Evolutionary conservation across 768 basidiomycete genomes (phyloP), one percentile per base, ranked within the genome.

Genomic region (Leccinum fibrillosum): DNA sequence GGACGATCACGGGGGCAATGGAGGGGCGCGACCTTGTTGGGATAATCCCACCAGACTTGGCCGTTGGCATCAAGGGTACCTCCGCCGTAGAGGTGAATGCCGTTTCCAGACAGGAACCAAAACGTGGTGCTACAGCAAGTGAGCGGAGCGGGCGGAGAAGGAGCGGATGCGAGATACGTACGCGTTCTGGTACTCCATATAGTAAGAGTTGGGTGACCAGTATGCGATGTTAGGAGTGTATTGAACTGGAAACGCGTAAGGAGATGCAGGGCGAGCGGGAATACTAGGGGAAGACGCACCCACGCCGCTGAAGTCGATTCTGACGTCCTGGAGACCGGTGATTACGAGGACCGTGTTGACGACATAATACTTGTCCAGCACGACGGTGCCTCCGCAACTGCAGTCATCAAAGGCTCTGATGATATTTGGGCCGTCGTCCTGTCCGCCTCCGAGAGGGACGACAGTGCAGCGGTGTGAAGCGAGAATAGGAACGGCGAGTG

Each of bases 41-140:
- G 63, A 44, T 66, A 62, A 54, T 73, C 71, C 66, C 68, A 73
- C 73, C 78, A 78, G 26, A 76, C 72, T 61, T 81, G 80, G 5
- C 79, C 79, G 51, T 79, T 79, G 48, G 72, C 78, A 67, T 80
- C 78, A 51, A 82, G 34, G 47, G 59, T 64, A 44, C 80, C 80
- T 39, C 79, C 78, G 42, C 80, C 78, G 56, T 77, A 75, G 47
- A 76, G 60, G 54, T 73, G 69, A 52, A 75, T 63, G 57, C 73
- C 69, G 48, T 74, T 60, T 1, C 75, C 75, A 6, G 74, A 74
- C 9, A 76, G 65, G 59, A 75, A 73, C 76, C 75, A 79, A 59
- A 71, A 75, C 5, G 77, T 77, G 5, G 76, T 72, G 11, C 76
- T 77, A 4, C 10, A 39, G 13, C 3, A 28, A 21, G 35, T 32